Evolutionary conservation across 2,329 filamentous ascomycete species (phyloP), one percentile per base, ranked within the genome.

Genomic region (Metarhizium album): DNA sequence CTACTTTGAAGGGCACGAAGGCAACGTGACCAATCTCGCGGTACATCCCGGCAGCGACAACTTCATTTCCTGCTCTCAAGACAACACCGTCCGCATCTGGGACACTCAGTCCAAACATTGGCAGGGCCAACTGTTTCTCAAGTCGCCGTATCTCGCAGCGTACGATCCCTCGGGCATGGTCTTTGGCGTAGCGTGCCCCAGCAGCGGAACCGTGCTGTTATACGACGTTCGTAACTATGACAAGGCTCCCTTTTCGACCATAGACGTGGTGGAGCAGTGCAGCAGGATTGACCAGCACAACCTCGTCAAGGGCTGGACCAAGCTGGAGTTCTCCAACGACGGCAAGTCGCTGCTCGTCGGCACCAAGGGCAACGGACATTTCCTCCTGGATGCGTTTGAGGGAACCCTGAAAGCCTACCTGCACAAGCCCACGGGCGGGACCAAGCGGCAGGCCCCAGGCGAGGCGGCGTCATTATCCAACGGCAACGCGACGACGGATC

Each of bases 161-260:
- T 97, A 89, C 70, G 93, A 98, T 61, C 91, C 93, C 0, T 94
- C 90, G 1, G 93, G 90, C 5, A 86, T 84, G 33, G 87, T 96
- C 52, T 94, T 98, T 59, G 93, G 91, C 18, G 82, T 97, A 46
- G 93, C 84, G 3, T 94, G 86, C 1, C 87, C 91, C 4, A 78
- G 79, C 3, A 86, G 87, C 40, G 87, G 89, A 46, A 81, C 81
- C 3, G 75, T 98, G 46, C 75, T 96, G 16, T 82, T 98, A 46
- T 98, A 97, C 71, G 93, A 98, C 66, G 80, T 90, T 58, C 85
- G 90, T 57, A 94, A 95, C 66, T 97, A 88, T 69, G 88, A 95
- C 67, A 95, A 93, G 67, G 82, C 86, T 4, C 93, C 93, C 0
- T 94, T 98, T 61, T 79, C 84, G 11, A 86, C 80, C 8, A 93